Evolutionary conservation across 2,329 filamentous ascomycete species (phyloP).

Genomic region (Aspergillus sp.): DNA sequence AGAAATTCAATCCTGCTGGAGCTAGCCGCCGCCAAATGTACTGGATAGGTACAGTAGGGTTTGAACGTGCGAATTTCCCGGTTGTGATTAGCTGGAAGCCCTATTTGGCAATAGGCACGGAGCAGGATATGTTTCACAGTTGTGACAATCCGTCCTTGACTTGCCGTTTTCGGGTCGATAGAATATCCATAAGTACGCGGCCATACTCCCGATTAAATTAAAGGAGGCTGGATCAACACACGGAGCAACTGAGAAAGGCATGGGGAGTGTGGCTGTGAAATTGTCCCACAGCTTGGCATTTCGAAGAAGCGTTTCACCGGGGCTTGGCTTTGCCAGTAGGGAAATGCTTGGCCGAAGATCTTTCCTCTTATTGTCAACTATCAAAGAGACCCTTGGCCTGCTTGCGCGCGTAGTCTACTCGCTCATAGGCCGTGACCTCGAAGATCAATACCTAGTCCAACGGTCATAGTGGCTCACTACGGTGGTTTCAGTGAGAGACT

Average conservation of each 20-base stretch:
- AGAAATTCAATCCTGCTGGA: too few species aligned
- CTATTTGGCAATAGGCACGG: background rate
- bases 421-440: background rate
- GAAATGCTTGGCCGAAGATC: background rate
- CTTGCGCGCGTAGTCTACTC: background rate
- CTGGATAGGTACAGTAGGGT: too few species aligned
- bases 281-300: background rate
- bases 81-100: too few species aligned
- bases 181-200: background rate
- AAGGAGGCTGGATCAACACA: background rate
- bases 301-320: background rate
- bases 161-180: background rate
- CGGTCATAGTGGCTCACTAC: background rate
- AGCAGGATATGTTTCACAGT: background rate
- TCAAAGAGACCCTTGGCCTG: background rate
- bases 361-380: background rate
- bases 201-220: background rate
- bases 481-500: background rate
- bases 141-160: background rate
- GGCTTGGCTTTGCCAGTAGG: background rate
- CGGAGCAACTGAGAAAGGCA: background rate
- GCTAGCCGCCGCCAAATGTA: too few species aligned
- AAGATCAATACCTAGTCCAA: background rate
- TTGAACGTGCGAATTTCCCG: too few species aligned
- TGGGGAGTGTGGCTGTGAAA: background rate